These are phyloP conservation scores for Pulicaria dysenterica DNA, from an alignment of 129 eudicot species.

Conservation along the genomic window DNA sequence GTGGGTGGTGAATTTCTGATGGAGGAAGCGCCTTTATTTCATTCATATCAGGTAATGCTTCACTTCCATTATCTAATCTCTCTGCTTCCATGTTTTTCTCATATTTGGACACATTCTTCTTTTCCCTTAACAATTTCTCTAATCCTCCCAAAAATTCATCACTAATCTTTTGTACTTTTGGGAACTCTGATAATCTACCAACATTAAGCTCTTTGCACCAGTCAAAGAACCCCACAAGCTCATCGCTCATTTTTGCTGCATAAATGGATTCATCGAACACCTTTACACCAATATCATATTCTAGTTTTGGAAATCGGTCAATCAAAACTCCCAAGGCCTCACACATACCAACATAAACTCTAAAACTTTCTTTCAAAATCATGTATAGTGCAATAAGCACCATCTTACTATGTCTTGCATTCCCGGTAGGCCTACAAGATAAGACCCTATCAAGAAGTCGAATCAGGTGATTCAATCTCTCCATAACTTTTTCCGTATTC, in stretches of 20 bases:
- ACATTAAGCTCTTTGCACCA: slow-evolving; percentile 65
- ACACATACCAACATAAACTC: slow-evolving; percentile 56
- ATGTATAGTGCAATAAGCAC: slow-evolving; percentile 51
- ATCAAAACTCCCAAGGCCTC: slow-evolving; percentile 53
- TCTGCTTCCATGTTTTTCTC: slow-evolving; percentile 40
- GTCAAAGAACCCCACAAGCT: slow-evolving; percentile 51
- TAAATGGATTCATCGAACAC: slow-evolving; percentile 60
- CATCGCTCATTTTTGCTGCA: slow-evolving; percentile 67
- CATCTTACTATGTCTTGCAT: slow-evolving; percentile 57
- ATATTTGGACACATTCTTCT: slow-evolving; percentile 41
- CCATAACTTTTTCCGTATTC: slow-evolving; percentile 54
- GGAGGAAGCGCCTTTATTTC: slow-evolving; percentile 61
- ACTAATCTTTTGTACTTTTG: slow-evolving; percentile 51
- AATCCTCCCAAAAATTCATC: slow-evolving; percentile 58
- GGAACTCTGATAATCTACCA: slow-evolving; percentile 59
- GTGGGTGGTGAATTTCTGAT: slow-evolving; percentile 40
- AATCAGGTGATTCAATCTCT: slow-evolving; percentile 55
- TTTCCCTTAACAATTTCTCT: slow-evolving; percentile 57
- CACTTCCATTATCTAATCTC: slow-evolving; percentile 33
- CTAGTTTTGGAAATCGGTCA: slow-evolving; percentile 53
- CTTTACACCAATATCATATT: slow-evolving; percentile 58
- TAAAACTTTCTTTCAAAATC: slow-evolving; percentile 65
- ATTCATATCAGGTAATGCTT: slow-evolving; percentile 38
- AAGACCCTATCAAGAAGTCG: slow-evolving; percentile 63
- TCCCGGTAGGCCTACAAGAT: slow-evolving; percentile 66